A percentile compares a stretch with the other conserved stretches of the same genome.
phyloP scores from a whole-genome alignment of 164 flowering plant species.

The Umbilicus rupestris region DNA sequence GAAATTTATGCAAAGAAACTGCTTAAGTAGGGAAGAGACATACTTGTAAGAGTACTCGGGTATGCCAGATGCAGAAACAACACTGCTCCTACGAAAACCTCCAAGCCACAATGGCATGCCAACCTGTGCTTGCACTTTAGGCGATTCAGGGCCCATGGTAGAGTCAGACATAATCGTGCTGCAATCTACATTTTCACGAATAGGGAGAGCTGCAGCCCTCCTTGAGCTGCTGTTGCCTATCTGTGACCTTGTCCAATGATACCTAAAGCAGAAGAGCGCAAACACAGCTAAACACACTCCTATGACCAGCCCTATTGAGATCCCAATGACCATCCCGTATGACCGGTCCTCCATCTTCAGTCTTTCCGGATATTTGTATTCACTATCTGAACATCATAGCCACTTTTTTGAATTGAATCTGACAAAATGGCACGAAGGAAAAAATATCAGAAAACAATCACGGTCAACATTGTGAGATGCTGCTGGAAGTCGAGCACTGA shows the following conservation, averaged over 20 bases:
- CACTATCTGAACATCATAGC: neutral
- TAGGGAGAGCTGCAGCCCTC: slow-evolving; percentile 67
- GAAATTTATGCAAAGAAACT: neutral
- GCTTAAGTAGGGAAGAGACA: slow-evolving; percentile 7
- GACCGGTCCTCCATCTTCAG: slow-evolving; percentile 62
- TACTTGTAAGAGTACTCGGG: slow-evolving; percentile 87
- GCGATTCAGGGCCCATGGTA: slow-evolving; percentile 75
- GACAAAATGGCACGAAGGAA: neutral
- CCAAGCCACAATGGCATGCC: slow-evolving; percentile 60
- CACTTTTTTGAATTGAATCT: neutral
- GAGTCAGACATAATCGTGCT: slow-evolving; percentile 73
- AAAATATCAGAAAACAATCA: no score
- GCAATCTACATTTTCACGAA: slow-evolving; percentile 63
- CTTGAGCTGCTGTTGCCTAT: slow-evolving; percentile 84
- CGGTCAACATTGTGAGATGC: no score
- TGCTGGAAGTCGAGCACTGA: no score
- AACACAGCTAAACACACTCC: slow-evolving; percentile 68
- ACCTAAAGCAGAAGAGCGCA: slow-evolving; percentile 55
- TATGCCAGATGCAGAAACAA: slow-evolving; percentile 75
- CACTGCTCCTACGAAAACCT: slow-evolving; percentile 51
- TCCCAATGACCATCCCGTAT: slow-evolving; percentile 72
- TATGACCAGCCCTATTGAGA: slow-evolving; percentile 82
- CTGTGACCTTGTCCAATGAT: slow-evolving; percentile 63
- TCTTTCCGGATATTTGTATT: neutral
- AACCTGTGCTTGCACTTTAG: slow-evolving; percentile 37